A percentile compares a stretch with the other conserved stretches of the same genome.
Evolutionary conservation across 2,329 filamentous ascomycete genomes (phyloP).

Genomic region (Seiridium unicorne): DNA sequence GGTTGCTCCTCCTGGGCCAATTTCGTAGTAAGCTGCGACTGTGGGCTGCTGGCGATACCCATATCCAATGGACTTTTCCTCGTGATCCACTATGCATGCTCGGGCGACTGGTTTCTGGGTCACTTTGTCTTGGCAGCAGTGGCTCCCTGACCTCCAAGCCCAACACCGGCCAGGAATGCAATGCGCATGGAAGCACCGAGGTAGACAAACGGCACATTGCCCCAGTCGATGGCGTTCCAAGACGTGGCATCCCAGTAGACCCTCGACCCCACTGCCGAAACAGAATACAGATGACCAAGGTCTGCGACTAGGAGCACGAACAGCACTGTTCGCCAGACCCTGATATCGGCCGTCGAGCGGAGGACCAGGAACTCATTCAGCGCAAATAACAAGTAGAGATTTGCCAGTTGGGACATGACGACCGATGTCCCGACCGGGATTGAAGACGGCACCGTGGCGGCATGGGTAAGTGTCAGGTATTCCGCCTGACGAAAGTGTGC

Average conservation of each 20-base stretch:
- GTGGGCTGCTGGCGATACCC: too few species aligned
- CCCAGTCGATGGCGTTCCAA: slow-evolving; percentile 69
- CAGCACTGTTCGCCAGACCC: slow-evolving; percentile 69
- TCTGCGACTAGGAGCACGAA: slow-evolving; percentile 71
- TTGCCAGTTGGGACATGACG: slow-evolving; percentile 72
- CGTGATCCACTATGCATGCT: neutral
- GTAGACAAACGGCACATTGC: slow-evolving; percentile 71
- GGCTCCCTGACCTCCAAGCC: slow-evolving; percentile 33
- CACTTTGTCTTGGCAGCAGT: slow-evolving; percentile 16
- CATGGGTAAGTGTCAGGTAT: slow-evolving; percentile 66
- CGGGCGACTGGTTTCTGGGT: neutral
- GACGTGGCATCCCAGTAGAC: slow-evolving; percentile 62
- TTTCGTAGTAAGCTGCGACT: too few species aligned
- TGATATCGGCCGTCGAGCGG: slow-evolving; percentile 63
- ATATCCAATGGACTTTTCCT: too few species aligned
- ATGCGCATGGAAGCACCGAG: slow-evolving; percentile 58
- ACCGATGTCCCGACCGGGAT: slow-evolving; percentile 63
- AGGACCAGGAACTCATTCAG: slow-evolving; percentile 76
- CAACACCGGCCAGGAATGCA: slow-evolving; percentile 58
- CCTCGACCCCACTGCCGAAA: slow-evolving; percentile 54
- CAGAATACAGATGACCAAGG: slow-evolving; percentile 70
- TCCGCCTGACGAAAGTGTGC: slow-evolving; percentile 45
- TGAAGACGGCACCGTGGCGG: slow-evolving; percentile 40
- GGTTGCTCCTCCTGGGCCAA: too few species aligned
- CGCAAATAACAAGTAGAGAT: slow-evolving; percentile 75